Percentiles rank a stretch among this genome's conserved stretches.
Evolutionary conservation across 495 filamentous ascomycete species (phyloP).

Genomic region (Schizothecium vesticola): DNA sequence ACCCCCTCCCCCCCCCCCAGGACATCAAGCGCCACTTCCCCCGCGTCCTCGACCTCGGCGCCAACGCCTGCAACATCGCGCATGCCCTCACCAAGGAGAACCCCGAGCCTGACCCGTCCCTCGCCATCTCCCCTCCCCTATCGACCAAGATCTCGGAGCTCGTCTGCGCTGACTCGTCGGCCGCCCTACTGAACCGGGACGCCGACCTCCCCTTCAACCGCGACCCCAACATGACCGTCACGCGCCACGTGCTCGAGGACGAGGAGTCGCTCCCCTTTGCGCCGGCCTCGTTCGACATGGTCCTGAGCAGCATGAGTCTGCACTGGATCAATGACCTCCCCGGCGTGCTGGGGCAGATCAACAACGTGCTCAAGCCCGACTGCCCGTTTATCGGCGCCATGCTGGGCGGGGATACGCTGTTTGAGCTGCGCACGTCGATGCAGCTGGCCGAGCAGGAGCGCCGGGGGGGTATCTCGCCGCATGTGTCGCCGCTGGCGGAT

Average conservation of each 20-base stretch:
- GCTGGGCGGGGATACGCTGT: slow-evolving; percentile 91
- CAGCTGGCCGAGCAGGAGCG: slow-evolving; percentile 90
- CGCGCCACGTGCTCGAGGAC: slow-evolving; percentile 64
- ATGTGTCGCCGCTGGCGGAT: slow-evolving; percentile 86
- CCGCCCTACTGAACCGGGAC: slow-evolving; percentile 76
- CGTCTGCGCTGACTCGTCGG: slow-evolving; percentile 75
- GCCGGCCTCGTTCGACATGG: slow-evolving; percentile 76
- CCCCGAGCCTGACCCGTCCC: slow-evolving; percentile 51
- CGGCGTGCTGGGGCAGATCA: slow-evolving; percentile 70
- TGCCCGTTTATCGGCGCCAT: slow-evolving; percentile 90
- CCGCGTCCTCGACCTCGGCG: slow-evolving; percentile 85
- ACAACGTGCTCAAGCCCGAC: slow-evolving; percentile 81
- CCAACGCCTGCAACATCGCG: slow-evolving; percentile 93
- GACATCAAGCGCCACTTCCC: slow-evolving; percentile 87
- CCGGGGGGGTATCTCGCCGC: slow-evolving; percentile 78
- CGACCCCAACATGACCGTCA: slow-evolving; percentile 61
- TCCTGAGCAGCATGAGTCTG: slow-evolving; percentile 78
- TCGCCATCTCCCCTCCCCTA: slow-evolving; percentile 55
- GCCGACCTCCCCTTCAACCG: slow-evolving; percentile 73
- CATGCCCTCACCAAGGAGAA: slow-evolving; percentile 65
- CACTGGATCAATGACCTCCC: slow-evolving; percentile 99
- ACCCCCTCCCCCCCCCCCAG: slow-evolving; percentile 43
- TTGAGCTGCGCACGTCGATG: slow-evolving; percentile 87
- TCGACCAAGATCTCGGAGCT: slow-evolving; percentile 62
- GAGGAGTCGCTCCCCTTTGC: slow-evolving; percentile 71